Evolutionary conservation across 2,329 filamentous ascomycete species (phyloP), one percentile per base, ranked within the genome.

Genomic region (Meredithiella fracta): DNA sequence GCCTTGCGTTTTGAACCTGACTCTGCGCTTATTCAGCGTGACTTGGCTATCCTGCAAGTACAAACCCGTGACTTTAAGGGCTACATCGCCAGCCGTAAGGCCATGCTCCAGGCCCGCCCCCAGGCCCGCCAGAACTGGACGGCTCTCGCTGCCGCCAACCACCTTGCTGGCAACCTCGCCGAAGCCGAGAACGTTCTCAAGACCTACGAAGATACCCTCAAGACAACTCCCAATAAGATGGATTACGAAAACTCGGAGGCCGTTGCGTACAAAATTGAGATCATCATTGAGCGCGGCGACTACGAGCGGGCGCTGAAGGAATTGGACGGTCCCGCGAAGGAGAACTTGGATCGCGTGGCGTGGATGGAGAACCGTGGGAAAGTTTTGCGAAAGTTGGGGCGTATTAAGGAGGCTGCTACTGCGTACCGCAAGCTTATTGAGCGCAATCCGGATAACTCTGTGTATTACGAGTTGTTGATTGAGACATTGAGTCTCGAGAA

Each of bases 61-160:
- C 92, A 98, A 72, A 96, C 95, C 80, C 83, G 92, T 63, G 92
- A 98, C 71, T 97, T 90, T 69, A 78, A 84, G 61, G 92, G 92
- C 54, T 97, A 97, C 67, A 80, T 96, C 61, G 83, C 91, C 68
- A 97, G 88, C 70, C 80, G 92, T 62, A 83, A 79, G 60, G 76
- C 83, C 56, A 97, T 98, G 84, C 76, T 98, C 61, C 84, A 92
- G 67, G 81, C 86, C 47, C 81, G 86, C 58, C 86, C 92, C 1
- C 80, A 83, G 61, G 65, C 92, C 59, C 79, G 94, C 62, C 87
- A 94, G 71, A 96, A 91, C 70, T 98, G 94, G 94, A 97, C 92
- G 3, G 92, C 88, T n/a, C 73, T 98, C 59, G 92, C 92, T 42
- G 85, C 97, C 57, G 92, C 91, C 37, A 82, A 95, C 66, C 92